A percentile compares a stretch with the other conserved stretches of the same genome.
Evolutionary conservation across 2,329 filamentous ascomycete genomes (phyloP).

Genomic region (Fusarium nisikadoi): DNA sequence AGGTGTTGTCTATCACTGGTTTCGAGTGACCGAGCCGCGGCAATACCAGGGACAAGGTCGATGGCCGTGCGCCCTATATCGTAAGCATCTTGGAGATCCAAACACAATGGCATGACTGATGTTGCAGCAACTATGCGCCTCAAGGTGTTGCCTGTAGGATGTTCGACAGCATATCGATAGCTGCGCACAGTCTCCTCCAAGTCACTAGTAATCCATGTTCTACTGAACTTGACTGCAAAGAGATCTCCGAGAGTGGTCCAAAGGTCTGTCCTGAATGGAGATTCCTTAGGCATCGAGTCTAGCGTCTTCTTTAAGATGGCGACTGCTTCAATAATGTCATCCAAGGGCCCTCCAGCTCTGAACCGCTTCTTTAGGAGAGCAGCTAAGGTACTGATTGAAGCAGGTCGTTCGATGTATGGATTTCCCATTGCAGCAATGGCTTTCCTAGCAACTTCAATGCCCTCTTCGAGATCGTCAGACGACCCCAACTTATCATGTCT

Average conservation of each 20-base stretch:
- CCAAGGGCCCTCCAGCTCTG: not conserved
- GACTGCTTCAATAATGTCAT: not conserved
- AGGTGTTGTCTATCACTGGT: not conserved
- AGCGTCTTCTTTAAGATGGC: not conserved
- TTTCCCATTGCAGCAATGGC: rapidly evolving
- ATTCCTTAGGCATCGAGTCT: not conserved
- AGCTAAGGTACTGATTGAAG: not conserved
- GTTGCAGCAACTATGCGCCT: not conserved
- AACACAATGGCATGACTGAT: not conserved
- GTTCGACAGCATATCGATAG: not conserved
- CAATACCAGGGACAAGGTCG: not conserved
- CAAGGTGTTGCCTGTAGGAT: not conserved
- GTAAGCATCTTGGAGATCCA: not conserved
- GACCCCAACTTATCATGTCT: not conserved
- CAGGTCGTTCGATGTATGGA: not conserved
- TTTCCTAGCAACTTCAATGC: not conserved
- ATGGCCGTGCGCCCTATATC: not conserved
- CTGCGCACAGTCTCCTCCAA: not conserved
- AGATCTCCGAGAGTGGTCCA: not conserved
- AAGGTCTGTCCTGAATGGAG: not conserved
- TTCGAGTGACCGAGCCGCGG: not conserved
- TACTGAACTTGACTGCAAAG: not conserved
- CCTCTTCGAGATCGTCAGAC: not conserved
- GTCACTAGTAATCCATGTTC: rapidly evolving
- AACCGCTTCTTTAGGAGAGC: not conserved